Percentiles rank a stretch among this genome's conserved stretches.
phyloP scores from a whole-genome alignment of 2,329 filamentous ascomycete species.

The Exserohilum rostratum region DNA sequence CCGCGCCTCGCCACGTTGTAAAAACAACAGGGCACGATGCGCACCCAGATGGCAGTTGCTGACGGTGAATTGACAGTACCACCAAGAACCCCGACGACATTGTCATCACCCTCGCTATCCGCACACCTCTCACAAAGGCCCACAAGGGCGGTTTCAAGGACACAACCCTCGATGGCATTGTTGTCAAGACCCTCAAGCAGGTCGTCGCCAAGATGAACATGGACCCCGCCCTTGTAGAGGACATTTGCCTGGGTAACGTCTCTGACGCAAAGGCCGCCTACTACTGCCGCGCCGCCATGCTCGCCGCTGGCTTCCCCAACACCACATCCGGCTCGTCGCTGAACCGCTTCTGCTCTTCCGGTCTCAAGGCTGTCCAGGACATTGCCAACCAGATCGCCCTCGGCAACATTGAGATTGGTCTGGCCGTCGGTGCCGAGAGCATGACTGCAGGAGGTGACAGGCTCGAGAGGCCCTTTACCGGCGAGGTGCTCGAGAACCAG shows the following conservation, averaged over 20 bases:
- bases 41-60: conserved; percentile 9
- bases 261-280: conserved; percentile 86
- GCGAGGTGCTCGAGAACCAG: conserved; percentile 73
- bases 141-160: conserved; percentile 96
- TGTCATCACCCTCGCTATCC: conserved; percentile 90
- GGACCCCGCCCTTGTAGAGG: conserved; percentile 81
- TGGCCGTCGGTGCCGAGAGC: conserved; percentile 86
- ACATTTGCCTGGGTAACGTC: conserved; percentile 93
- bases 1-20: neutral
- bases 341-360: conserved; percentile 97
- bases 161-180: conserved; percentile 82
- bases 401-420: conserved; percentile 83
- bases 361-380: conserved; percentile 92
- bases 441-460: conserved; percentile 80
- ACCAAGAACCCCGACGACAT: conserved; percentile 95
- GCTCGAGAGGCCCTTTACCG: conserved; percentile 75
- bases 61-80: conserved; percentile 61
- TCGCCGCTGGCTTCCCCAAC: conserved; percentile 93
- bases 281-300: conserved; percentile 84
- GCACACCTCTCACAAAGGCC: conserved; percentile 87
- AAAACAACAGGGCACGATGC: too few species aligned
- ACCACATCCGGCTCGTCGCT: conserved; percentile 80
- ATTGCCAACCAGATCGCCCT: conserved; percentile 85
- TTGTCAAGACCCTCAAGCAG: conserved; percentile 79
- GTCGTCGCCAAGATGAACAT: conserved; percentile 70